Base-by-base conservation (phyloP, 371 early-diverging fungal genomes). In the Zopfochytrium polystomum region DNA sequence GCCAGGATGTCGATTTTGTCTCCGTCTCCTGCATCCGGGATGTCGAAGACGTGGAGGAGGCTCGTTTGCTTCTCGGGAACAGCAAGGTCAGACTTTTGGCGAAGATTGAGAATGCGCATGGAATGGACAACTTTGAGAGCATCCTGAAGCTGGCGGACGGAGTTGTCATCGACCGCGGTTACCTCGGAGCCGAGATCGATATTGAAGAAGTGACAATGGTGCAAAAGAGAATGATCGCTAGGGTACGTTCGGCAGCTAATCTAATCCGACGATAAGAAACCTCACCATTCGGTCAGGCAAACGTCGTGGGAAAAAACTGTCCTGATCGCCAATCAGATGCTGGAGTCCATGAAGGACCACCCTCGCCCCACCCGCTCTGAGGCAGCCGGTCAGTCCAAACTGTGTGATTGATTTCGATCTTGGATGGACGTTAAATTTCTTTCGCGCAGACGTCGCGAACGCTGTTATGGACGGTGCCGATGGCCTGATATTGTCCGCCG, bases 151-250 rank as follows among this genome's bases (percentile, higher is more conserved):
- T 69, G 25, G 74, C 85, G 27, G 86, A 87, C 63, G 86, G 86
- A 26, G 76, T 86, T 31, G 83, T 86, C 68, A 74, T 87, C 32
- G 87, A 85, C 44, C 66, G 87, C 33, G 87, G 87, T 0, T 78
- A 87, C 74, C 76, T 87, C 32, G 83, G 83, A 1, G 75, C 77
- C 23, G 85, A 85, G 68, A 68, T 83, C 27, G 82, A 78, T 25
- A 68, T 82, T 2, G 80, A 78, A 53, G 32, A 68, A 1, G 71
- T 85, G 26, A 81, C 83, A 27, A 67, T 73, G 42, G 71, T 72
- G 0, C 85, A 85, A 63, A 82, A 84, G 73, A 48, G 58, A 27
- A 80, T 85, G 64, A 65, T 79, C 31, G 57, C 67, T 30, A 47
- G 56, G 55, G 75, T 74, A 46, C 9, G 67, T 35, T 58, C 29